Base-by-base conservation (phyloP, 495 filamentous ascomycete genomes). In the Aspergillus taichungensis region DNA sequence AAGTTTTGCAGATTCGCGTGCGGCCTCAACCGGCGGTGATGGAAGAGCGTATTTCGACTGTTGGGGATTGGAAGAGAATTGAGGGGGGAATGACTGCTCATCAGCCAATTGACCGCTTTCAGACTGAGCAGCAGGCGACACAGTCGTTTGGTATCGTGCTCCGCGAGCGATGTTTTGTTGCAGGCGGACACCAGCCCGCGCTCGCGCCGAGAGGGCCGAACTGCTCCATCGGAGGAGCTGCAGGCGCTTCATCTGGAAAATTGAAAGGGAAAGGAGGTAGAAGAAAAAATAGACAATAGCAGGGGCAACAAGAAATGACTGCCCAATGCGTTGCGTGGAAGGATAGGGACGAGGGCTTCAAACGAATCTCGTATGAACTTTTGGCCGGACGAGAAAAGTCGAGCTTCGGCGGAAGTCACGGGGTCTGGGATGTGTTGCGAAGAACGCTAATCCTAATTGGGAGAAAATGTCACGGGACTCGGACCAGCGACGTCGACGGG, bases 1-100 rank as follows among this genome's bases (percentile, higher is more conserved):
- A 57, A 98, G 85, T 71, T 95, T 95, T 45, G 91, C 82, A 42
- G 92, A 96, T 47, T 68, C 57, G 43, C 73, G 62, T n/a, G 89
- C 84, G 50, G 71, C 72, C 52, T 77, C 70, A 46, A 82, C 78
- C 45, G 74, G 76, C 51, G 84, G 88, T 57, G 85, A 89, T 47
- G 85, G 50, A 63, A 66, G 64, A 66, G 60, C 14, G 51, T 65
- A 58, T 66, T 66, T 56, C 42, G 62, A 48, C 43, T 56, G 45
- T 59, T 56, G 57, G 34, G 49, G 51, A 33, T 59, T 51, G 12
- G 42, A 40, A 27, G 36, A 43, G 46, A 12, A 57, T 51, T 30
- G 55, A 42, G 35, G 60, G 36, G 48, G 49, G 35, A 51, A 49
- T 13, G 59, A 55, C 39, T 51, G 39, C 33, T 59, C 48, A 42